Percentiles rank a stretch among this genome's conserved stretches.
Conservation (phyloP, 2,329 filamentous ascomycete species). For the Ramularia collo-cygni region DNA sequence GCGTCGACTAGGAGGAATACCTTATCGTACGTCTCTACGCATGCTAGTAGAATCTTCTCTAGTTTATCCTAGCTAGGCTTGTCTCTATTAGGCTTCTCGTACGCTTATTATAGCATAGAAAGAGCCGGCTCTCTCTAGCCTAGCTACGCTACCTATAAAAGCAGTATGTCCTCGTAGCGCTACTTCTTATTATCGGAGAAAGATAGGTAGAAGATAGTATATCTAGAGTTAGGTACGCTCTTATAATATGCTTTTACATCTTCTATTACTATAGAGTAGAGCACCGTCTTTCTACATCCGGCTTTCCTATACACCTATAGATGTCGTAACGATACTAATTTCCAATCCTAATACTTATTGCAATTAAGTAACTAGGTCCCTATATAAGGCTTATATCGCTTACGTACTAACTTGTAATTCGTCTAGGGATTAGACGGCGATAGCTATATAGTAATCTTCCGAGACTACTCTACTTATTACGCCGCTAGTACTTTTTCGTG, state of each 20-base stretch:
- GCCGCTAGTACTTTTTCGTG: slow-evolving; percentile 2
- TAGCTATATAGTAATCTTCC: slow-evolving; percentile 10
- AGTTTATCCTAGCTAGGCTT: slow-evolving; percentile 14
- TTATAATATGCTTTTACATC: slow-evolving; percentile 12
- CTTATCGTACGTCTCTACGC: slow-evolving; percentile 12
- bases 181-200: slow-evolving; percentile 22
- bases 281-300: slow-evolving; percentile 20
- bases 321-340: not conserved
- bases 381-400: slow-evolving; percentile 5
- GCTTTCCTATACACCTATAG: slow-evolving; percentile 19
- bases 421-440: slow-evolving; percentile 9
- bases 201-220: slow-evolving; percentile 19
- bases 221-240: not conserved
- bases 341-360: slow-evolving; percentile 6
- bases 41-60: slow-evolving; percentile 14
- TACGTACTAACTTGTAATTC: slow-evolving; percentile 8
- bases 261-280: slow-evolving; percentile 19
- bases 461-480: slow-evolving; percentile 9
- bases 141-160: slow-evolving; percentile 17
- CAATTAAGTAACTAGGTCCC: slow-evolving; percentile 9
- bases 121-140: slow-evolving; percentile 12
- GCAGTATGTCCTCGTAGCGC: slow-evolving; percentile 9
- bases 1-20: slow-evolving; percentile 30
- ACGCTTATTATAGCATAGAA: slow-evolving; percentile 14
- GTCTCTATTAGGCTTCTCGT: slow-evolving; percentile 9